phyloP scores from a whole-genome alignment of 495 filamentous ascomycete species.

The Aspergillus biplanus region DNA sequence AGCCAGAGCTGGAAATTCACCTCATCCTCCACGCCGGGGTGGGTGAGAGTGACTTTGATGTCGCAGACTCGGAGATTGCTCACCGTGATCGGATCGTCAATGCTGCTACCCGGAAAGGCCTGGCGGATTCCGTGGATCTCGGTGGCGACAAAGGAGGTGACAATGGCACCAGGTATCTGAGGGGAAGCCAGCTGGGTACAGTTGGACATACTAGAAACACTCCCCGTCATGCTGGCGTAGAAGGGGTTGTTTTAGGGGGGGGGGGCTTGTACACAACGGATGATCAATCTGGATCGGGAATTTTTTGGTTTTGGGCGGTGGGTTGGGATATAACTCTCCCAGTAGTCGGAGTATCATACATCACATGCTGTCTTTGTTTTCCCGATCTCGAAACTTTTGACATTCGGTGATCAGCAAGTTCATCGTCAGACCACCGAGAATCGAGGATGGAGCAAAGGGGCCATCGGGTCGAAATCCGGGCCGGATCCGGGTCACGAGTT shows the following conservation, averaged over 20 bases:
- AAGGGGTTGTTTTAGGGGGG: too few species aligned
- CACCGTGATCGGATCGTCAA: not conserved
- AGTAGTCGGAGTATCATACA: too few species aligned
- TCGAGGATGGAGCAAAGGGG: not conserved
- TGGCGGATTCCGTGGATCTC: not conserved
- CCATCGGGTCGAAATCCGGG: not conserved
- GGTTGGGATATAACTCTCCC: too few species aligned
- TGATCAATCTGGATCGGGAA: too few species aligned
- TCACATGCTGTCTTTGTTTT: too few species aligned
- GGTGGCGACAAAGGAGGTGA: not conserved
- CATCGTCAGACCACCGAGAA: not conserved
- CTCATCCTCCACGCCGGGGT: constrained; percentile 40
- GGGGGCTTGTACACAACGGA: too few species aligned
- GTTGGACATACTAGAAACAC: not conserved
- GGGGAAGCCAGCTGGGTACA: not conserved
- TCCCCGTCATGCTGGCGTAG: too few species aligned
- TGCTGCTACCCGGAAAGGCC: not conserved
- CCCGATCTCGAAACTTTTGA: not conserved
- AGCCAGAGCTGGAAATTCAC: constrained; percentile 41
- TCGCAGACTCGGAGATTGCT: constrained; percentile 37
- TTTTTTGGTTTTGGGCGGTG: too few species aligned
- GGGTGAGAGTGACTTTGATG: constrained; percentile 47
- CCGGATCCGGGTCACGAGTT: too few species aligned
- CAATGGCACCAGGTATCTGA: not conserved
- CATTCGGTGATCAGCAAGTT: not conserved